A percentile compares a stretch with the other conserved stretches of the same genome.
Evolutionary conservation across 106 monocot genomes (phyloP).

Genomic region (Dendrobium nobile): DNA sequence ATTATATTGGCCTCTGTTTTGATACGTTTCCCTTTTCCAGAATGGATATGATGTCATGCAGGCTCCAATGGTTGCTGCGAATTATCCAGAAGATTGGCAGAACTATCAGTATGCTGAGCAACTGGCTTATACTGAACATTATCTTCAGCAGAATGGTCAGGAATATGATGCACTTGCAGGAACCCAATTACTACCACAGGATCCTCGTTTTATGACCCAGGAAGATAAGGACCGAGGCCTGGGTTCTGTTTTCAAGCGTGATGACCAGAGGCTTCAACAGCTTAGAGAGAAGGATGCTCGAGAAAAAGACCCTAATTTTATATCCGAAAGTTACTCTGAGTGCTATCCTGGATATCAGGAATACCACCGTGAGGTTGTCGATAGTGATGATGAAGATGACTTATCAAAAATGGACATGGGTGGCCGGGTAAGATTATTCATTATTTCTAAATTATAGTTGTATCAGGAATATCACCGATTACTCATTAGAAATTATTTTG

Average conservation of each 20-base stretch:
- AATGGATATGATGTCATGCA: constrained; percentile 79
- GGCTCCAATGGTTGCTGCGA: constrained; percentile 63
- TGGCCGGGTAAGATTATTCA: constrained; percentile 63
- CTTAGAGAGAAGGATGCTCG: constrained; percentile 93
- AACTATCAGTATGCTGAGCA: constrained; percentile 75
- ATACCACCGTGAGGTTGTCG: constrained; percentile 82
- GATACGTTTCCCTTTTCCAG: constrained; percentile 30
- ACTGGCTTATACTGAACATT: constrained; percentile 65
- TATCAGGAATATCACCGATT: no score
- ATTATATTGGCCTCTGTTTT: neutral
- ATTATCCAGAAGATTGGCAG: constrained; percentile 84
- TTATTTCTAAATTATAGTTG: neutral
- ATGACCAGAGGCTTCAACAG: constrained; percentile 87
- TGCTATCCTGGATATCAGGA: constrained; percentile 99
- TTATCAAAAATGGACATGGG: constrained; percentile 99
- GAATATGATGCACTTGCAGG: constrained; percentile 57
- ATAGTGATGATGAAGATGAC: constrained; percentile 92
- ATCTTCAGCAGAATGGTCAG: constrained; percentile 58
- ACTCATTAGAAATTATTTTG: no score
- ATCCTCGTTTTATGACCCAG: constrained; percentile 86
- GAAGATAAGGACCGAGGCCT: constrained; percentile 90
- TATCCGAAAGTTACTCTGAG: constrained; percentile 97
- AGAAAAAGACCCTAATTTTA: constrained; percentile 94
- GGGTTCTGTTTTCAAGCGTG: constrained; percentile 97
- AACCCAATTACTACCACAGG: constrained; percentile 36